Evolutionary conservation across 2,329 filamentous ascomycete species (phyloP), one percentile per base, ranked within the genome.

Genomic region (Aspergillus sp.): DNA sequence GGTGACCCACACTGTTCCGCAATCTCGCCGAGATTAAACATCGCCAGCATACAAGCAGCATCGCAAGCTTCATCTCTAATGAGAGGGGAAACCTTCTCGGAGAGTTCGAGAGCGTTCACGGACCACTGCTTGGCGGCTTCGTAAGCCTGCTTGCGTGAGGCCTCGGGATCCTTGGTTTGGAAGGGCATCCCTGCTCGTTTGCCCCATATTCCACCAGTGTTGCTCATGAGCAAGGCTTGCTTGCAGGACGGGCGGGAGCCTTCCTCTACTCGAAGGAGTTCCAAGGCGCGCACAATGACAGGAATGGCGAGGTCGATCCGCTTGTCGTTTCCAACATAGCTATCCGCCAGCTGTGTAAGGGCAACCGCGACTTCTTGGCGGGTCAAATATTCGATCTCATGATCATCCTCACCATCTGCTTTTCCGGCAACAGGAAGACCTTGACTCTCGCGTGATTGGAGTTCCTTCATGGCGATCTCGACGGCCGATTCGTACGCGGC

Each of bases 11-110:
- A 79, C 85, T 95, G 89, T 66, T 91, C 87, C 0, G 91, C 89
- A 68, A 97, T 89, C 69, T 96, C 91, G 25, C 89, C 94, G 57
- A 97, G 85, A 73, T 96, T 96, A 76, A 92, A 91, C n/a, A 91
- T 87, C 7, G 93, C 91, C 6, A 90, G 90, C 2, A 90, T 90
- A 71, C 93, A 97, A 1, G 90, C 91, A 59, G 90, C 77, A 74
- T 96, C 92, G 72, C 94, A 97, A 72, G 96, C 92, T 54, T 89
- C 83, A 2, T 87, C 91, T 46, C 91, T 83, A 3, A 87, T 80
- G 0, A 90, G 86, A 4, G 88, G 85, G 59, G 83, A 78, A 47
- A 96, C 89, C 30, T 86, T 84, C 7, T 82, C 82, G 1, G 89
- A 87, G 60, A 92, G 85, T 23, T 83, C 81, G 38, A 93, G 79